Conservation (phyloP, 148 eudicot genomes). For the Chenopodium formosanum region DNA sequence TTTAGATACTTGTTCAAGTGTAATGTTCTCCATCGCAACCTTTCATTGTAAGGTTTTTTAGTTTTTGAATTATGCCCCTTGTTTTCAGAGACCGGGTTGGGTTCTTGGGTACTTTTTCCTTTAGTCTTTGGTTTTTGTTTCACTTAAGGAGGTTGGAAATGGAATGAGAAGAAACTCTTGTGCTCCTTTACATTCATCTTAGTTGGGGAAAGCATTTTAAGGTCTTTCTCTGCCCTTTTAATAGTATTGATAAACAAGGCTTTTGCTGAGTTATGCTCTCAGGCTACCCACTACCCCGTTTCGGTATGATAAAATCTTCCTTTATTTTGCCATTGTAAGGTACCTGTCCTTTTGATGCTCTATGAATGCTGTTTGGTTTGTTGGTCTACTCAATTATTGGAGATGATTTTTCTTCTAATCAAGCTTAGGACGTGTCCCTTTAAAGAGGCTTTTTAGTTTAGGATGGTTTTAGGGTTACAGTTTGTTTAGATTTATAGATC, state of each 20-base stretch:
- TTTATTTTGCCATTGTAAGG: not conserved
- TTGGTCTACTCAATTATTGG: no score
- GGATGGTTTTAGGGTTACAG: not conserved
- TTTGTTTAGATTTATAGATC: not conserved
- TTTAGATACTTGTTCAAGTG: no score
- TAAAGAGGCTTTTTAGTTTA: not conserved
- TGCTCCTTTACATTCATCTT: not conserved
- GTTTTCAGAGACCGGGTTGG: not conserved
- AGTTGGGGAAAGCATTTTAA: not conserved
- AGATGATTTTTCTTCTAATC: not conserved
- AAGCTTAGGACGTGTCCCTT: constrained; percentile 10
- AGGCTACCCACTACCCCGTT: not conserved
- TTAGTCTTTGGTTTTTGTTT: not conserved
- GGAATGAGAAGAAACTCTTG: no score
- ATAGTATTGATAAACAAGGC: not conserved
- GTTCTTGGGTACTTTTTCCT: not conserved
- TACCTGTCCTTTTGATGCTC: not conserved
- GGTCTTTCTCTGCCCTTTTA: not conserved
- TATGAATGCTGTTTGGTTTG: no score
- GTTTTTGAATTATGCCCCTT: not conserved
- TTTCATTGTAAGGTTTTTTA: not conserved
- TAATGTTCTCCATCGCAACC: no score
- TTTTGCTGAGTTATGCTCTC: not conserved
- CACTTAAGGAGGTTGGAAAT: no score
- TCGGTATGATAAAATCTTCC: not conserved